A percentile compares a stretch with the other conserved stretches of the same genome.
Conservation (phyloP, 495 filamentous ascomycete genomes). For the Lineolata rhizophorae region DNA sequence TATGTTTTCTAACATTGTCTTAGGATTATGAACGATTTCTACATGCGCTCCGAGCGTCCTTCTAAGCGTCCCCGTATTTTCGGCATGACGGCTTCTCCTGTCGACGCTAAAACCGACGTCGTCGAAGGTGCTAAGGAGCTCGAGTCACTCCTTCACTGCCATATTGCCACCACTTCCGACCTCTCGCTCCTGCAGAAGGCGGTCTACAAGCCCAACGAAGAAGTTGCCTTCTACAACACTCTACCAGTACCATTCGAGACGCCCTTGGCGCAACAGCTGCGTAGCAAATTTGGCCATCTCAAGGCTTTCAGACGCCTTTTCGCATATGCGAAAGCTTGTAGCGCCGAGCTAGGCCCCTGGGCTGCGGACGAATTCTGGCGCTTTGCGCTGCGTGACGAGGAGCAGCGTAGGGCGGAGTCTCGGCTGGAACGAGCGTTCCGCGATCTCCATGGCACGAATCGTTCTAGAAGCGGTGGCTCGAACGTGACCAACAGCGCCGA, state of each 20-base stretch:
- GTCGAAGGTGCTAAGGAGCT: slow-evolving; percentile 39
- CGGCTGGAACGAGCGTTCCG: slow-evolving; percentile 26
- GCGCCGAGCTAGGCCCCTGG: slow-evolving; percentile 61
- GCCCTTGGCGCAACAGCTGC: slow-evolving; percentile 33
- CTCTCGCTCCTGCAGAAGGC: slow-evolving; percentile 34
- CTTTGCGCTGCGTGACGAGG: slow-evolving; percentile 42
- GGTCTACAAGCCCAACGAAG: slow-evolving; percentile 37
- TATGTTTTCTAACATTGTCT: no score
- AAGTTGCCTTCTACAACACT: slow-evolving; percentile 31
- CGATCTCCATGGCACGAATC: neutral
- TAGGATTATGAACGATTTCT: slow-evolving; percentile 75
- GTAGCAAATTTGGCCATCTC: slow-evolving; percentile 32
- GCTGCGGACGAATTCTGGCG: slow-evolving; percentile 67
- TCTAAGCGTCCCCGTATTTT: slow-evolving; percentile 54
- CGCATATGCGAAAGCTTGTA: slow-evolving; percentile 30
- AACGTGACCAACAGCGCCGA: no score
- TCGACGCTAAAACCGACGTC: slow-evolving; percentile 62
- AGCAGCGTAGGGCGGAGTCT: slow-evolving; percentile 38
- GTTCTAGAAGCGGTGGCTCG: no score
- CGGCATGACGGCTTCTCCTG: slow-evolving; percentile 93
- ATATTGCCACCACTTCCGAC: slow-evolving; percentile 66
- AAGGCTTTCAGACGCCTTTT: slow-evolving; percentile 35
- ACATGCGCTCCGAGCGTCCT: slow-evolving; percentile 25
- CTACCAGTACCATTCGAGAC: slow-evolving; percentile 36
- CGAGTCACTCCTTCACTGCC: slow-evolving; percentile 53